Conservation (phyloP, 2,329 filamentous ascomycete species). For the Tolypocladium ovalisporum region DNA sequence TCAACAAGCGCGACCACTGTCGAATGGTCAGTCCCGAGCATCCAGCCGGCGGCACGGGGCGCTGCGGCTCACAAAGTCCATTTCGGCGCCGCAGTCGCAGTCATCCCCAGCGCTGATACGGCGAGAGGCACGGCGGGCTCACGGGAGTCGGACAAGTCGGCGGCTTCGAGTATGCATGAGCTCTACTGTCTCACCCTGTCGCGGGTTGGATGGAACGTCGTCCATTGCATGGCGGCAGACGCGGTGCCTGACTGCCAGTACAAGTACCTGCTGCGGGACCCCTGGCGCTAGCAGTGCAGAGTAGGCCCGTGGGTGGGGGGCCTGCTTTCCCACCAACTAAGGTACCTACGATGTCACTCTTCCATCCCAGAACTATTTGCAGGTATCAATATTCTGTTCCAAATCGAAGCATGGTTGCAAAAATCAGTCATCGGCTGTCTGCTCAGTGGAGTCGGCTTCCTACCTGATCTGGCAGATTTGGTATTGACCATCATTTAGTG, state of each 20-base stretch:
- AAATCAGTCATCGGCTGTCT: too few species aligned
- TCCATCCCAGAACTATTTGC: too few species aligned
- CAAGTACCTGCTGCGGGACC: background rate
- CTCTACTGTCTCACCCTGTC: background rate
- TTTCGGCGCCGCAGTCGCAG: slow-evolving; percentile 18
- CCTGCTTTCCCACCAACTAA: too few species aligned
- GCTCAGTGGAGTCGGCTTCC: too few species aligned
- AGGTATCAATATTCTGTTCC: too few species aligned
- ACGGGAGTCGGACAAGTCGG: background rate
- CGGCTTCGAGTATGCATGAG: background rate
- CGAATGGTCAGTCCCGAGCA: background rate
- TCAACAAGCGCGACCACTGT: slow-evolving; percentile 59
- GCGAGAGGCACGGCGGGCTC: background rate
- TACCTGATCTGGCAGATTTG: too few species aligned
- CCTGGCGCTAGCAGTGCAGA: background rate
- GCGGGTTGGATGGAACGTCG: background rate
- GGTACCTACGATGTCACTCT: background rate
- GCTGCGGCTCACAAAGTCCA: slow-evolving; percentile 1
- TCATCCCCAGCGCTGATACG: slow-evolving; percentile 28
- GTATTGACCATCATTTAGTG: too few species aligned
- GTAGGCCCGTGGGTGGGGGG: background rate
- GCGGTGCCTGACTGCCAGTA: background rate
- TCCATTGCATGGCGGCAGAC: background rate
- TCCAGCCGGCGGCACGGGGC: background rate
- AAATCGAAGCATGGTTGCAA: too few species aligned